phyloP scores from a whole-genome alignment of 1,284 basidiomycete genomes.

The Rhodotorula sp. region DNA sequence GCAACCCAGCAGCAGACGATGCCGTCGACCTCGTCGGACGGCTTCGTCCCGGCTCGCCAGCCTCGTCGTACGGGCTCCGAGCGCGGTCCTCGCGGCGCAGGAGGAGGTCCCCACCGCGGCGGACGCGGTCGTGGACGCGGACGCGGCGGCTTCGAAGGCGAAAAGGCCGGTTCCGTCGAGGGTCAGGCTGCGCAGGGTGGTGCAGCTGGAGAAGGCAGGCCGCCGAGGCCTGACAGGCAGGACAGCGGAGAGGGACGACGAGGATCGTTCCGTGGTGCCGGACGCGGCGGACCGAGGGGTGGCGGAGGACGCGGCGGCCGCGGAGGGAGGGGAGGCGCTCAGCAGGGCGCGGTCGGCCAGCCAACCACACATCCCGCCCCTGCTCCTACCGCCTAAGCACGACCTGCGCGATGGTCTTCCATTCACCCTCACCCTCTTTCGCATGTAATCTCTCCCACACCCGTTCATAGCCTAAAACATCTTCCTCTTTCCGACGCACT shows the following conservation, averaged over 20 bases:
- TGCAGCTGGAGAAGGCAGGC: neutral
- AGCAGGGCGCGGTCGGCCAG: neutral
- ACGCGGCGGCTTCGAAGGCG: conserved; percentile 5
- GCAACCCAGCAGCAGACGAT: neutral
- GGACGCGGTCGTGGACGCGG: conserved; percentile 6
- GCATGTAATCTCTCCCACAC: neutral
- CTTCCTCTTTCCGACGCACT: neutral
- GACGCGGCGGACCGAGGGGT: conserved; percentile 16
- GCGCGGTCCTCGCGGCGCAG: conserved; percentile 4
- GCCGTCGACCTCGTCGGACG: conserved; percentile 12
- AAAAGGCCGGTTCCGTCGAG: neutral
- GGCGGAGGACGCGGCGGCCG: neutral
- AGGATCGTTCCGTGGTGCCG: conserved; percentile 13
- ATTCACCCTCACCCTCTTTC: neutral
- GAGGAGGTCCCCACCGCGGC: conserved; percentile 1
- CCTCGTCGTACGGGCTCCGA: neutral
- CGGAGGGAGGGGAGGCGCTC: neutral
- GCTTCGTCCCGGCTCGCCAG: conserved; percentile 20
- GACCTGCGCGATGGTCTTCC: neutral
- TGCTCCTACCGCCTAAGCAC: neutral
- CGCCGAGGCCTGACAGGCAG: neutral
- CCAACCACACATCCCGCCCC: neutral
- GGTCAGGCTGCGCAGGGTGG: neutral
- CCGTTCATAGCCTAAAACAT: neutral
- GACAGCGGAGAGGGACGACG: neutral